Percentiles rank a stretch among this genome's conserved stretches.
Conservation (phyloP, 2,329 filamentous ascomycete species). For the Arthrocladium fulminans region DNA sequence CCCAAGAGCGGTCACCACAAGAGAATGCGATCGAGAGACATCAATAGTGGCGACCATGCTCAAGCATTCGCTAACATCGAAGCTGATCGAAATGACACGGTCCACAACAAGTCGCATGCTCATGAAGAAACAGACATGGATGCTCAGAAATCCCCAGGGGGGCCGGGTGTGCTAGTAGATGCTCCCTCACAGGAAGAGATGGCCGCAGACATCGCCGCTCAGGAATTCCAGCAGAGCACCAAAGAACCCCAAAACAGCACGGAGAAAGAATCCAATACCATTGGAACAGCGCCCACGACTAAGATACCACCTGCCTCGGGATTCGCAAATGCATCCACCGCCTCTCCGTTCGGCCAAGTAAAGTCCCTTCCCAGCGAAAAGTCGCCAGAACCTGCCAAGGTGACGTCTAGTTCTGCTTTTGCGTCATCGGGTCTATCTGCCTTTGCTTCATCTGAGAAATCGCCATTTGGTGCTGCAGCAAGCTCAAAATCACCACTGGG, state of each 20-base stretch:
- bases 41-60: conserved; percentile 16
- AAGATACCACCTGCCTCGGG: conserved; percentile 21
- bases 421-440: conserved; percentile 60
- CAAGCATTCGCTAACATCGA: conserved; percentile 13
- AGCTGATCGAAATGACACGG: conserved; percentile 17
- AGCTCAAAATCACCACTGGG: conserved; percentile 31
- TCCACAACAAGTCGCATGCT: conserved; percentile 1
- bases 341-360: conserved; percentile 36
- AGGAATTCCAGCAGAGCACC: not conserved
- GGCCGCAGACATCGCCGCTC: conserved; percentile 5
- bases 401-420: conserved; percentile 54
- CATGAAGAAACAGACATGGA: conserved; percentile 20
- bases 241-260: not conserved
- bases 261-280: not conserved
- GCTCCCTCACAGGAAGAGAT: conserved; percentile 14
- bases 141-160: conserved; percentile 20
- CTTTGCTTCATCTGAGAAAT: conserved; percentile 52
- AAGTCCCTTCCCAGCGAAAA: conserved; percentile 21
- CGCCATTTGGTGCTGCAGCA: conserved; percentile 50
- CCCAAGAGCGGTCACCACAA: conserved; percentile 24
- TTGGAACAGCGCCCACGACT: conserved; percentile 4
- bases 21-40: conserved; percentile 29
- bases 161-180: conserved; percentile 18
- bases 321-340: conserved; percentile 36
- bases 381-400: conserved; percentile 24